Percentiles rank a stretch among this genome's conserved stretches.
Conservation (phyloP, 192 early-diverging fungal species). For the Coemansia sp. region DNA sequence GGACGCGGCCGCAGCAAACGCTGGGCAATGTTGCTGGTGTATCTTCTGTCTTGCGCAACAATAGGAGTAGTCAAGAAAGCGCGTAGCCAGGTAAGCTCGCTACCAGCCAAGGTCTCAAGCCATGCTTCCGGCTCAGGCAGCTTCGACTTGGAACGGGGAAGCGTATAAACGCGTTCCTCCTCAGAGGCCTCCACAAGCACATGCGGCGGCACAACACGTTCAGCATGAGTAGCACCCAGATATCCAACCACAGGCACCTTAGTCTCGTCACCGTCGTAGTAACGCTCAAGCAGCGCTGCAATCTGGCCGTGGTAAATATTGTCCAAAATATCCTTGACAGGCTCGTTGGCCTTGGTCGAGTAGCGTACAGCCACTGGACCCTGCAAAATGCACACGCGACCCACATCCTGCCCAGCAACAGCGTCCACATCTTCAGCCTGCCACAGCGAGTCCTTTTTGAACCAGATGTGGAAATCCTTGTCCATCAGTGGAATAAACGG, state of each 20-base stretch:
- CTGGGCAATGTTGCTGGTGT: slow-evolving; percentile 62
- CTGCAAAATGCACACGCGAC: slow-evolving; percentile 86
- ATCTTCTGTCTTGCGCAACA: slow-evolving; percentile 75
- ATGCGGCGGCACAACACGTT: slow-evolving; percentile 15
- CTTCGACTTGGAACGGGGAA: slow-evolving; percentile 16
- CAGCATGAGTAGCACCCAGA: slow-evolving; percentile 51
- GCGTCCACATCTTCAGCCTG: slow-evolving; percentile 90
- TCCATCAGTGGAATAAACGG: slow-evolving; percentile 90
- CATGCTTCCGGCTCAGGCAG: slow-evolving; percentile 24
- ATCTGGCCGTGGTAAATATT: slow-evolving; percentile 83
- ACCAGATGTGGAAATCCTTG: slow-evolving; percentile 95
- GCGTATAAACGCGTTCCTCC: slow-evolving; percentile 23
- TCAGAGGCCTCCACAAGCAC: slow-evolving; percentile 16
- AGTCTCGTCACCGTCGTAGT: slow-evolving; percentile 66
- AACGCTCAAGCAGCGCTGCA: slow-evolving; percentile 67
- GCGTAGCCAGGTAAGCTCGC: slow-evolving; percentile 75
- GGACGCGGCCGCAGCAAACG: slow-evolving; percentile 66
- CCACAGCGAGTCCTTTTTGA: slow-evolving; percentile 98
- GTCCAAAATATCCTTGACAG: slow-evolving; percentile 86
- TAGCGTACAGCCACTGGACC: slow-evolving; percentile 84
- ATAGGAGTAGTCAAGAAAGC: slow-evolving; percentile 74
- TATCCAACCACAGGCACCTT: slow-evolving; percentile 77
- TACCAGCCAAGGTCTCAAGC: slow-evolving; percentile 69
- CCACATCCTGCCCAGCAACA: slow-evolving; percentile 83
- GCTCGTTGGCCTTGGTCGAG: slow-evolving; percentile 78